Base-by-base conservation (phyloP, 768 basidiomycete species). In the Lactarius akahatsu region DNA sequence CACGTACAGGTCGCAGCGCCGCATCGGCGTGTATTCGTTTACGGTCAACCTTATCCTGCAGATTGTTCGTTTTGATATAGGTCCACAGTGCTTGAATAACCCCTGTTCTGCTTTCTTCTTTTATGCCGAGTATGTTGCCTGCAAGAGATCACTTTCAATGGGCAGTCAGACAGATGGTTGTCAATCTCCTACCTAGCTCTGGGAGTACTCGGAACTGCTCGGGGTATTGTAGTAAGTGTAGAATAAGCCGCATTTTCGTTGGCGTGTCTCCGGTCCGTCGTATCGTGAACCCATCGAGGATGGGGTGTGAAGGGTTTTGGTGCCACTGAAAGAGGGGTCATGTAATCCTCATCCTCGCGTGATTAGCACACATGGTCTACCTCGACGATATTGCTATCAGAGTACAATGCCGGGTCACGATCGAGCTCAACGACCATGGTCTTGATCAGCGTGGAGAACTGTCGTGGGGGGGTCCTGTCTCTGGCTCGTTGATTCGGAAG, bases 321-420 rank as follows among this genome's bases (percentile, higher is more conserved):
- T 85, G 82, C 87, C 90, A 91, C 89, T 90, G 30, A 8, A 36
- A 23, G 13, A 2, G 32, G 47, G n/a, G 34, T 47, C 36, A 65
- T 16, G 45, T 26, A 40, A 15, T 59, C 26, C 1, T 55, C 13
- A 34, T 45, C 18, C 9, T 40, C 57, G 50, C 34, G 59, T 8
- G 9, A 38, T 40, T 28, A 13, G 38, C 16, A 64, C 45, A 6
- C 18, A 15, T 3, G n/a, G 16, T 67, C 83, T 68, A 94, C 96
- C 85, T 97, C 95, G 41, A 96, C 86, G 18, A 95, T 87, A 71
- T 96, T 96, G 26, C 88, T 86, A 59, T 96, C 93, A 1, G 91
- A 84, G 73, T 91, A 95, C 55, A 91, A 75, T 5, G 83, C 79
- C 4, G 91, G 84, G 75, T 96, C 94, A 20, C 92, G 85, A 71